Evolutionary conservation across 106 monocot species (phyloP), one percentile per base, ranked within the genome.

Genomic region (Posidonia australis): DNA sequence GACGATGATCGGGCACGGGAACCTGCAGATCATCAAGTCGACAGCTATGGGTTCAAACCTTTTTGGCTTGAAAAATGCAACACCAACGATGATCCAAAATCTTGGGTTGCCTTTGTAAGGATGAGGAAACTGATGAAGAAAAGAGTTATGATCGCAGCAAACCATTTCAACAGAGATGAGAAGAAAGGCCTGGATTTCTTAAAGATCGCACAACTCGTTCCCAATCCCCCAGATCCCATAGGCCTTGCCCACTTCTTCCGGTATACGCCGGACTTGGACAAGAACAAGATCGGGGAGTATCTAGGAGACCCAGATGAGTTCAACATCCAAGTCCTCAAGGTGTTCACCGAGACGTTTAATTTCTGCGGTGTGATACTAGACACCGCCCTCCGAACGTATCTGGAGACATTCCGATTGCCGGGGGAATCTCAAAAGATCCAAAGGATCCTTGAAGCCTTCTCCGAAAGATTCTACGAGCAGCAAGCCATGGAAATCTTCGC

Each of bases 371-470:
- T 84, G 17, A 78, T 75, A 54, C 76, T 90, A 7, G 90, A 98
- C 68, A 83, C 77, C 0, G 90, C 90, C 1, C 68, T 98, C 5
- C 70, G 96, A 11, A 73, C 70, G 17, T 98, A 64, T 71, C 84
- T 98, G 9, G 87, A 87, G 62, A 85, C 87, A 0, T 98, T 98
- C 56, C 76, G 96, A 1, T 74, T 98, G 10, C 90, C 96, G 0
- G 96, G 96, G 2, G 96, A 98, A 68, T 90, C 96, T 5, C 96
- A 98, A 69, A 98, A 98, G 79, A 90, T 98, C 20, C 82, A 90
- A 17, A 66, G 96, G 31, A 80, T 98, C 19, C 77, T 98, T 0
- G 96, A 90, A 61, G 87, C 84, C 20, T 98, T 90, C 68, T 98
- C 90, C 0, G 90, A 90, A 46, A 59, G 76, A 30, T 90, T 75